Conservation (phyloP, 306 rosid genomes). For the Cicer cuneatum region DNA sequence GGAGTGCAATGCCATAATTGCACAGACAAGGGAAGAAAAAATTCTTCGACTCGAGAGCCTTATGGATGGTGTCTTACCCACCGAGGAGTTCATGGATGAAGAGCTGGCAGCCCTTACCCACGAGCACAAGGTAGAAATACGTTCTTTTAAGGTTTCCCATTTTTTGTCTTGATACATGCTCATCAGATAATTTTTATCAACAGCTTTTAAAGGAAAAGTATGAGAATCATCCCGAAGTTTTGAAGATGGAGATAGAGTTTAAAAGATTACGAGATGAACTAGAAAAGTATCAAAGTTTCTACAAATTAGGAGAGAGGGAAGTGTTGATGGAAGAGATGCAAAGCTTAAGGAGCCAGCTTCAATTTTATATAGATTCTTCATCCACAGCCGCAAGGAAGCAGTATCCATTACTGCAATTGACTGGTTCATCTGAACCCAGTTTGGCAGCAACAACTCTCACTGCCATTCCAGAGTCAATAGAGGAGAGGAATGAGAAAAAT, state of each 20-base stretch:
- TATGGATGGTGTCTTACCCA: conserved; percentile 90
- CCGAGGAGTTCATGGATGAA: conserved; percentile 88
- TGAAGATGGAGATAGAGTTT: conserved; percentile 76
- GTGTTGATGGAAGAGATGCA: conserved; percentile 95
- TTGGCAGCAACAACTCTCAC: conserved; percentile 57
- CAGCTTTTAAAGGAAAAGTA: conserved; percentile 89
- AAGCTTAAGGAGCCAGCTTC: conserved; percentile 90
- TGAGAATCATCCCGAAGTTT: conserved; percentile 92
- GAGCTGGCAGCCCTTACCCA: conserved; percentile 72
- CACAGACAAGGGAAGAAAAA: conserved; percentile 94
- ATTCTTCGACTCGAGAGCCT: conserved; percentile 92
- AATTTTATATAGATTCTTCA: conserved; percentile 75
- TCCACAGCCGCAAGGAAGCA: conserved; percentile 61
- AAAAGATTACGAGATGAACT: conserved; percentile 77
- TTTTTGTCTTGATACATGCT: conserved; percentile 35
- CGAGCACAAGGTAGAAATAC: conserved; percentile 74
- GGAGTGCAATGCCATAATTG: conserved; percentile 85
- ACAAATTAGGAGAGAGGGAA: conserved; percentile 88
- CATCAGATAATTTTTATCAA: conserved; percentile 45
- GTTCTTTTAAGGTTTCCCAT: conserved; percentile 29
- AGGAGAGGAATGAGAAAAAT: conserved; percentile 55
- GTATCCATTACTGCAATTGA: conserved; percentile 68
- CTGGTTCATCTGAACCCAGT: conserved; percentile 59
- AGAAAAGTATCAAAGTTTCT: conserved; percentile 71
- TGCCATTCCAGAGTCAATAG: conserved; percentile 67